Evolutionary conservation across 164 flowering plant genomes (phyloP).

Genomic region (Aristolochia contorta): DNA sequence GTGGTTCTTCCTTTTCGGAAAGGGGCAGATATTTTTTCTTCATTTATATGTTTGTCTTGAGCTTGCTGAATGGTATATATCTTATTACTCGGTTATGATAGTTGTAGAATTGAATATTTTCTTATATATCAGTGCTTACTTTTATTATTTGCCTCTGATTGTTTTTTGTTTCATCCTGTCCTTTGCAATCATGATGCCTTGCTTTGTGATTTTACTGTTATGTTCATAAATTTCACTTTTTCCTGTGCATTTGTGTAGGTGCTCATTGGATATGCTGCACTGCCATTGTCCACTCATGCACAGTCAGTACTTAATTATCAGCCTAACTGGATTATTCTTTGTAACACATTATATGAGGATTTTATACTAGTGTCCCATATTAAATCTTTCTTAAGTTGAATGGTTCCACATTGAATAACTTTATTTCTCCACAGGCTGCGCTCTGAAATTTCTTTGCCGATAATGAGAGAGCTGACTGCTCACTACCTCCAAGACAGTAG

Average conservation of each 20-base stretch:
- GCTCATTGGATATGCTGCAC: conserved; percentile 78
- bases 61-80: background rate
- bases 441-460: conserved; percentile 82
- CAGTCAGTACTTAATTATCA: conserved; percentile 46
- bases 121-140: background rate
- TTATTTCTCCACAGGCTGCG: conserved; percentile 46
- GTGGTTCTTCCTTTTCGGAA: too few species aligned
- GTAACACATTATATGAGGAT: too few species aligned
- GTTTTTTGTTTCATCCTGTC: background rate
- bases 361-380: background rate
- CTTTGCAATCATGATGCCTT: background rate
- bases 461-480: conserved; percentile 86
- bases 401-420: background rate
- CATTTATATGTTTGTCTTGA: background rate
- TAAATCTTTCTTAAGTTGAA: background rate
- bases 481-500: conserved; percentile 84
- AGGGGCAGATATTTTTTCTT: too few species aligned
- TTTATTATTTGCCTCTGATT: background rate
- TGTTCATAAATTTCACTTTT: background rate
- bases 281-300: conserved; percentile 73
- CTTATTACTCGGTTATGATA: background rate
- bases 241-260: conserved; percentile 46
- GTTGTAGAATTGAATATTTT: background rate
- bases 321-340: background rate
- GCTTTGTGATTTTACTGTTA: background rate